phyloP scores from a whole-genome alignment of 177 flowering plant genomes.

The Vitis hybrid region DNA sequence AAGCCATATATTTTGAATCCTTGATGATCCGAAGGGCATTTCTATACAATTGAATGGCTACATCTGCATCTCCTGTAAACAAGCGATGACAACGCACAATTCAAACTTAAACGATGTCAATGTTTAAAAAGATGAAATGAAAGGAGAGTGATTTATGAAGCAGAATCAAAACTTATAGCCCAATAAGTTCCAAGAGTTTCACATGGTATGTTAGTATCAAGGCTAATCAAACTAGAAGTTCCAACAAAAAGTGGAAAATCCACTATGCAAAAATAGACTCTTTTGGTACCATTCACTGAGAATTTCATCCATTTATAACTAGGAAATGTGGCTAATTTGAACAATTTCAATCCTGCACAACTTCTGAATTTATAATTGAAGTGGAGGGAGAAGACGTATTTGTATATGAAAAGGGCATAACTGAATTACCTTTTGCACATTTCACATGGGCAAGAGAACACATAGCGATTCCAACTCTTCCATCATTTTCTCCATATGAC shows the following conservation, averaged over 20 bases:
- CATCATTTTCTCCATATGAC: slow-evolving; percentile 75
- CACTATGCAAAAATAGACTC: neutral
- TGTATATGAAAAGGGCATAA: neutral
- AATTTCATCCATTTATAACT: too few species aligned
- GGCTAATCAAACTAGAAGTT: slow-evolving; percentile 1
- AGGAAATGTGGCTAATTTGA: too few species aligned
- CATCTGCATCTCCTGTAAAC: slow-evolving; percentile 62
- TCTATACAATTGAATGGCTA: slow-evolving; percentile 61
- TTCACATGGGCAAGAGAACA: slow-evolving; percentile 77
- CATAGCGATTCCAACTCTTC: slow-evolving; percentile 87
- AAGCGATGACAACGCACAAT: neutral
- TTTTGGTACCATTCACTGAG: neutral
- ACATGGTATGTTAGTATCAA: neutral
- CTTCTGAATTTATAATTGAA: too few species aligned
- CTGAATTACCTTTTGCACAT: slow-evolving; percentile 65
- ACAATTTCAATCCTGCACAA: too few species aligned
- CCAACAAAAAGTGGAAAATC: neutral
- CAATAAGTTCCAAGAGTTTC: too few species aligned
- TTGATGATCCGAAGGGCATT: slow-evolving; percentile 60
- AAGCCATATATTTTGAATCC: slow-evolving; percentile 51
- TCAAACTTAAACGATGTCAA: neutral
- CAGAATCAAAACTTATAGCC: too few species aligned
- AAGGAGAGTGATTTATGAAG: neutral
- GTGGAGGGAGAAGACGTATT: too few species aligned
- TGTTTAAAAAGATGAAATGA: neutral